Conservation (phyloP, 495 filamentous ascomycete species). For the Sphaerosporella brunnea region DNA sequence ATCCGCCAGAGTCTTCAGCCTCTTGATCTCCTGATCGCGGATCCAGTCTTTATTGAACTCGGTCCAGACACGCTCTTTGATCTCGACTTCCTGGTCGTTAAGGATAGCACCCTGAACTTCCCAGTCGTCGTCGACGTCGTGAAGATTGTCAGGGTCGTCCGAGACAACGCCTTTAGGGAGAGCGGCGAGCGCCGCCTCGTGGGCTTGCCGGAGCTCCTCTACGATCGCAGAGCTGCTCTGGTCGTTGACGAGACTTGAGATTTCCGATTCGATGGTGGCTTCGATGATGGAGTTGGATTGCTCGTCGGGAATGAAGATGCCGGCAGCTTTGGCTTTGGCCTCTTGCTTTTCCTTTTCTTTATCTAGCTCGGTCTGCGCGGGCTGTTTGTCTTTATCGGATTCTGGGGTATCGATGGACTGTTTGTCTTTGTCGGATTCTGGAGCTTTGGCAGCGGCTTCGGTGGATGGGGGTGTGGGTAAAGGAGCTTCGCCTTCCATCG, state of each 20-base stretch:
- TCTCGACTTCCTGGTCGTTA: slow-evolving; percentile 44
- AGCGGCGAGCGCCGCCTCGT: slow-evolving; percentile 12
- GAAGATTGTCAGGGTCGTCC: slow-evolving; percentile 20
- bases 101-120: slow-evolving; percentile 67
- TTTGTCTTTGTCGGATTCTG: slow-evolving; percentile 6
- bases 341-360: too few relatives aligned
- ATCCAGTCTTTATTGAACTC: slow-evolving; percentile 83
- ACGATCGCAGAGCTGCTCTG: slow-evolving; percentile 12
- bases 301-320: slow-evolving; percentile 12
- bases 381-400: too few relatives aligned
- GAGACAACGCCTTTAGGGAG: slow-evolving; percentile 9
- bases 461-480: background rate
- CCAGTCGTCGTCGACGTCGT: slow-evolving; percentile 69
- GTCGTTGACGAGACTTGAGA: slow-evolving; percentile 13
- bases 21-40: slow-evolving; percentile 51
- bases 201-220: slow-evolving; percentile 18
- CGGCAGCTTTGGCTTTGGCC: too few relatives aligned
- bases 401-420: slow-evolving; percentile 7
- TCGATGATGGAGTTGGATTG: slow-evolving; percentile 19
- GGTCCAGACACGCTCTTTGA: slow-evolving; percentile 86
- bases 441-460: background rate
- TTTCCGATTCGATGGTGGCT: slow-evolving; percentile 21
- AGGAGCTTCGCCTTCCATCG: background rate
- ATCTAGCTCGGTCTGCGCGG: too few relatives aligned
- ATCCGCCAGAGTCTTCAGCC: slow-evolving; percentile 35